Evolutionary conservation across 2,329 filamentous ascomycete genomes (phyloP).

Genomic region (Xylariaceae sp.): DNA sequence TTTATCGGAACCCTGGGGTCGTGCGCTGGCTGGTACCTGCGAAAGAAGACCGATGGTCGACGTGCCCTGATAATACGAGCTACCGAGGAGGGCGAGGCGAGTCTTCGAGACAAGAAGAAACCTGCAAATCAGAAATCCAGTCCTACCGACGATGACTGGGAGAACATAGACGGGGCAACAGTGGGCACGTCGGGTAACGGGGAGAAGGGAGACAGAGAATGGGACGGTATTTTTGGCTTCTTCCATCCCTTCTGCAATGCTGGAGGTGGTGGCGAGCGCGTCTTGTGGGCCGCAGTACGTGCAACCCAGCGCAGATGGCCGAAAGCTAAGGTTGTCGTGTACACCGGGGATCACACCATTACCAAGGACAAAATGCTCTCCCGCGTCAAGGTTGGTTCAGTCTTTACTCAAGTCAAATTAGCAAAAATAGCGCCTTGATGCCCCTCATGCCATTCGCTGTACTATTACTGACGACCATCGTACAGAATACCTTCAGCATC

Average conservation of each 20-base stretch:
- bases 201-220: slow-evolving; percentile 62
- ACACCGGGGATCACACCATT: slow-evolving; percentile 92
- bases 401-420: background rate
- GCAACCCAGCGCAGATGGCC: slow-evolving; percentile 91
- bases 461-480: slow-evolving; percentile 11
- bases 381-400: slow-evolving; percentile 69
- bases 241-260: slow-evolving; percentile 99
- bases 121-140: slow-evolving; percentile 38
- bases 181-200: slow-evolving; percentile 46
- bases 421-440: no score
- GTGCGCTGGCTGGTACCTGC: slow-evolving; percentile 65
- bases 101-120: slow-evolving; percentile 42
- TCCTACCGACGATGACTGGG: slow-evolving; percentile 64
- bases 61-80: slow-evolving; percentile 62
- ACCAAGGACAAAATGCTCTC: slow-evolving; percentile 80
- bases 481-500: slow-evolving; percentile 88
- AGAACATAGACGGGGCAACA: slow-evolving; percentile 65
- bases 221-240: slow-evolving; percentile 89
- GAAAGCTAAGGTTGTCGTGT: slow-evolving; percentile 86
- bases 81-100: slow-evolving; percentile 52
- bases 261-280: slow-evolving; percentile 92
- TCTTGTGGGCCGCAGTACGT: slow-evolving; percentile 93
- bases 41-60: slow-evolving; percentile 68
- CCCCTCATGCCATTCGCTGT: background rate
- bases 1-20: slow-evolving; percentile 50